A percentile compares a stretch with the other conserved stretches of the same genome.
Evolutionary conservation across 345 rosid species (phyloP).

Genomic region (Euphorbia pulcherrima): DNA sequence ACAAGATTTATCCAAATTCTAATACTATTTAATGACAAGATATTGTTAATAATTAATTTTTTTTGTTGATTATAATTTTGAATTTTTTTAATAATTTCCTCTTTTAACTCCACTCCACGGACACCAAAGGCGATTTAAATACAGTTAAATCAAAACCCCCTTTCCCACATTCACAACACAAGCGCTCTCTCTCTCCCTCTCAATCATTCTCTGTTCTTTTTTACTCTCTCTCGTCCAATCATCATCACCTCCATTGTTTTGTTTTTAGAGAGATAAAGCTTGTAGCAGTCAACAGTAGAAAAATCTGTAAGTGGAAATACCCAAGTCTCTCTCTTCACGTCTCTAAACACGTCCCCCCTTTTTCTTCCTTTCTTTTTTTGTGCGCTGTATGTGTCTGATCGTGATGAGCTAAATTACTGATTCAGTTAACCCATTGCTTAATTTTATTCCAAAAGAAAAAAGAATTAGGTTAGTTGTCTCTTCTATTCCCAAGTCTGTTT

Average conservation of each 20-base stretch:
- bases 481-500: constrained; percentile 3
- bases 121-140: constrained; percentile 43
- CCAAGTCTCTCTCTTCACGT: constrained; percentile 20
- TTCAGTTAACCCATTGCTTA: background rate
- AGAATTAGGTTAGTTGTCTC: background rate
- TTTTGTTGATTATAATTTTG: background rate
- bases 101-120: constrained; percentile 24
- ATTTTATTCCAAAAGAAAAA: background rate
- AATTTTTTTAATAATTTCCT: background rate
- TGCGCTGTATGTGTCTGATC: background rate
- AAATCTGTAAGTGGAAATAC: background rate
- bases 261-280: constrained; percentile 9
- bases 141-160: constrained; percentile 25
- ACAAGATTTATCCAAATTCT: background rate
- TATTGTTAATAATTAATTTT: background rate
- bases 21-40: background rate
- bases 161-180: constrained; percentile 10
- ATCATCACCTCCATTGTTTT: constrained; percentile 18
- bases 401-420: constrained; percentile 1
- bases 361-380: background rate
- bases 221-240: constrained; percentile 40
- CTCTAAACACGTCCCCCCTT: constrained; percentile 12
- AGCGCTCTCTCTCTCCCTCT: constrained; percentile 19
- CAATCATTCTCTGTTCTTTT: constrained; percentile 26
- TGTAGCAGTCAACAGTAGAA: background rate